phyloP scores from a whole-genome alignment of 208 protist species.

The Trypanosoma melophagium region DNA sequence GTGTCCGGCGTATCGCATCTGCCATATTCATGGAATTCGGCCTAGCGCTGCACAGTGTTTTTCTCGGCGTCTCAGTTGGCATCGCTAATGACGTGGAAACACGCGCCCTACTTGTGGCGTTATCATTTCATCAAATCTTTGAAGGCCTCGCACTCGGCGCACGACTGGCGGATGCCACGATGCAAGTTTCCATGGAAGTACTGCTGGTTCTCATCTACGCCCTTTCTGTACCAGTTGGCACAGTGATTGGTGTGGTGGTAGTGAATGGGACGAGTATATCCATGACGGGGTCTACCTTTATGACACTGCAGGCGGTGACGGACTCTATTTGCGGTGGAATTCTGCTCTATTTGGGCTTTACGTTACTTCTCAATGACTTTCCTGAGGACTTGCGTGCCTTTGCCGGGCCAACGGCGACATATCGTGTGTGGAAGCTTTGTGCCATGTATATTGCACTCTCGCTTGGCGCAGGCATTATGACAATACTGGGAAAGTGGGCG shows the following conservation, averaged over 20 bases:
- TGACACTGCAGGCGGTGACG: conserved; percentile 45
- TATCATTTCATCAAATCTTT: conserved; percentile 74
- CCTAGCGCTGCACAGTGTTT: conserved; percentile 65
- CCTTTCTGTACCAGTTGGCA: conserved; percentile 53
- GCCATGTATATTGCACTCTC: conserved; percentile 48
- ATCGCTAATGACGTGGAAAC: conserved; percentile 44
- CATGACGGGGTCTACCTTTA: conserved; percentile 35
- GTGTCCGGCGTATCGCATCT: conserved; percentile 23
- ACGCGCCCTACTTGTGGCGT: conserved; percentile 42
- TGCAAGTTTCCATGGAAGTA: conserved; percentile 35
- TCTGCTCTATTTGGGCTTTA: conserved; percentile 62
- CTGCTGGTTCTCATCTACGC: conserved; percentile 43
- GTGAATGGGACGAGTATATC: conserved; percentile 31
- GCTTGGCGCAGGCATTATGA: conserved; percentile 30
- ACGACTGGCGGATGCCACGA: conserved; percentile 46
- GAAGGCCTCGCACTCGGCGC: conserved; percentile 64
- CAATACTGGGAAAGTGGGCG: too few species aligned
- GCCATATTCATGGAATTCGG: conserved; percentile 59
- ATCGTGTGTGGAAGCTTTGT: conserved; percentile 20
- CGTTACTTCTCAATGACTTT: conserved; percentile 62
- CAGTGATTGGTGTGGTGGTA: conserved; percentile 31
- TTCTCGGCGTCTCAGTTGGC: conserved; percentile 62
- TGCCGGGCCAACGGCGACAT: conserved; percentile 4
- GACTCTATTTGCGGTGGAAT: conserved; percentile 61
- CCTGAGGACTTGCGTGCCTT: conserved; percentile 42